A percentile compares a stretch with the other conserved stretches of the same genome.
Evolutionary conservation across 345 rosid genomes (phyloP).

Genomic region (Eucalyptus sp.): DNA sequence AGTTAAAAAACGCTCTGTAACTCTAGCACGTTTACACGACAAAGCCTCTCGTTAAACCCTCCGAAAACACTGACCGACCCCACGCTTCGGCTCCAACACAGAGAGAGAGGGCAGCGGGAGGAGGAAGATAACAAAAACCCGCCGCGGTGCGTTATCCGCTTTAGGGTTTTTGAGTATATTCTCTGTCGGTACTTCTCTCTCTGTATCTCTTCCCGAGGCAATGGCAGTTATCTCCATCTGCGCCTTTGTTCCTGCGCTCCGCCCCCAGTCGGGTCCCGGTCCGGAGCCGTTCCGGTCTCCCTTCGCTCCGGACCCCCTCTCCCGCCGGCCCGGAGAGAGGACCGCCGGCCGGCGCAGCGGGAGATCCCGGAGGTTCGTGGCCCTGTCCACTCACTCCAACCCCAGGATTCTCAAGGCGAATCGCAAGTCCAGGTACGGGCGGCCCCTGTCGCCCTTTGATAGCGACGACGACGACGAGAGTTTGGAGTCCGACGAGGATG

Average conservation of each 20-base stretch:
- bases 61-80: background rate
- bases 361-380: slow-evolving; percentile 23
- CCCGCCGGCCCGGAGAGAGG: background rate
- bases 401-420: slow-evolving; percentile 71
- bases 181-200: background rate
- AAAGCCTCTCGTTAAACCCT: background rate
- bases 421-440: slow-evolving; percentile 52
- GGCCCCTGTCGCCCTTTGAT: slow-evolving; percentile 30
- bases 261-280: background rate
- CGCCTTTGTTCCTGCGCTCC: background rate
- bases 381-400: slow-evolving; percentile 53
- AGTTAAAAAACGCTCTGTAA: background rate
- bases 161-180: slow-evolving; percentile 12
- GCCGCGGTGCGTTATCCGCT: background rate
- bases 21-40: background rate
- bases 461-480: slow-evolving; percentile 23
- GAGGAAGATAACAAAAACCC: background rate
- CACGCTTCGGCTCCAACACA: background rate
- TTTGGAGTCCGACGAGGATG: slow-evolving; percentile 14
- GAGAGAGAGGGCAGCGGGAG: background rate
- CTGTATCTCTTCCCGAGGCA: background rate
- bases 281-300: background rate
- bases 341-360: background rate
- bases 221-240: background rate
- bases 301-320: background rate